These are phyloP conservation scores for Phytopythium cucurbitacearum DNA, from an alignment of 352 stramenopile genomes.

Conservation along the genomic window DNA sequence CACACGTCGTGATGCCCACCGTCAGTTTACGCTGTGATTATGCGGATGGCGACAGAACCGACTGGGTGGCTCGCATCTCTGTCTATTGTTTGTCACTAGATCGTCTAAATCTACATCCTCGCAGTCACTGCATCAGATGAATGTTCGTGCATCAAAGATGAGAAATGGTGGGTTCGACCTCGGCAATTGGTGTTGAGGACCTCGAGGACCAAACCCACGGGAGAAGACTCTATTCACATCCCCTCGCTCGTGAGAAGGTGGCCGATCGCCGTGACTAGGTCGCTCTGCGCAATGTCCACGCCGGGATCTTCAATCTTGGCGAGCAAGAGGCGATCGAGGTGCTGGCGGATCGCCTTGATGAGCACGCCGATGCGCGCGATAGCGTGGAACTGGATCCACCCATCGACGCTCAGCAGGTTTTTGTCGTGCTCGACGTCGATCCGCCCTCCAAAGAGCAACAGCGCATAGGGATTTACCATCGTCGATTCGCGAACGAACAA, in stretches of 20 bases:
- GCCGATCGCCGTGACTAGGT: slow-evolving; percentile 80
- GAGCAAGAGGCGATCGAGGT: slow-evolving; percentile 92
- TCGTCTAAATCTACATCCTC: no score
- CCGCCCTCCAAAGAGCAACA: slow-evolving; percentile 97
- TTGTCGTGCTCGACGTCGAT: slow-evolving; percentile 92
- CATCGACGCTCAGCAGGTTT: slow-evolving; percentile 76
- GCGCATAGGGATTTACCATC: slow-evolving; percentile 95
- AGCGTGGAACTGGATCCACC: slow-evolving; percentile 94
- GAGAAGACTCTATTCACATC: slow-evolving; percentile 31
- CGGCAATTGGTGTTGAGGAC: no score
- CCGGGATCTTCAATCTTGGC: slow-evolving; percentile 93
- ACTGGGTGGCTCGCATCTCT: no score
- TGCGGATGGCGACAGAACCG: no score
- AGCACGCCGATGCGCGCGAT: slow-evolving; percentile 94
- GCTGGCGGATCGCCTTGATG: slow-evolving; percentile 92
- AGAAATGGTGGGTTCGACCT: no score
- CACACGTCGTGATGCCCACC: no score
- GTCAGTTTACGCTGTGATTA: no score
- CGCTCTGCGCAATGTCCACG: slow-evolving; percentile 87
- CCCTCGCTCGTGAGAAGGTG: slow-evolving; percentile 77
- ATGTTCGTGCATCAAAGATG: no score
- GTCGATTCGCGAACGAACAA: slow-evolving; percentile 95
- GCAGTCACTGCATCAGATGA: no score
- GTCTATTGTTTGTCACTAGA: no score
- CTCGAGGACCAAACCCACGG: no score